These are phyloP conservation scores for Geosmithia putterillii DNA, from an alignment of 2,329 filamentous ascomycete species.

Conservation along the genomic window DNA sequence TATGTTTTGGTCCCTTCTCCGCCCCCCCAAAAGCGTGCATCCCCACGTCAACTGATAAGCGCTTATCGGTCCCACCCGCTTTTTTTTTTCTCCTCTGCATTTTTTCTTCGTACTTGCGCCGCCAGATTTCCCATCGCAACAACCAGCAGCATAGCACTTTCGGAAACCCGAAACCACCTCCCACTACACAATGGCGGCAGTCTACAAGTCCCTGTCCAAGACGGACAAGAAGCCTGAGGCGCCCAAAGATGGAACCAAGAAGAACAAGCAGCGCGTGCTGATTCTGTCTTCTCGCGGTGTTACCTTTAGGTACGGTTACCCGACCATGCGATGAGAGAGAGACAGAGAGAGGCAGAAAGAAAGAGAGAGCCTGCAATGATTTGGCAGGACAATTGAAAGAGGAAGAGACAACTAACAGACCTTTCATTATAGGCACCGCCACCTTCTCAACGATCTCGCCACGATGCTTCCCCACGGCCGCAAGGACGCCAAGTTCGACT, in stretches of 20 bases:
- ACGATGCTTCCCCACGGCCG: conserved; percentile 81
- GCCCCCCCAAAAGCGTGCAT: neutral
- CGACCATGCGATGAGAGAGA: neutral
- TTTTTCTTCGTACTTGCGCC: neutral
- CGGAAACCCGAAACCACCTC: too few species aligned
- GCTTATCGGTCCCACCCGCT: conserved; percentile 3
- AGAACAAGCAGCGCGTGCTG: conserved; percentile 66
- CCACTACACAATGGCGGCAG: conserved; percentile 46
- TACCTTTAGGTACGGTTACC: conserved; percentile 56
- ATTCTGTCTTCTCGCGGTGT: conserved; percentile 89
- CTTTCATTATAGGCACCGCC: conserved; percentile 57
- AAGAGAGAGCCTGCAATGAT: neutral
- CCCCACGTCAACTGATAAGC: conserved; percentile 3
- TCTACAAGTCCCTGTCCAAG: conserved; percentile 65
- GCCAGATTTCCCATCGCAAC: conserved; percentile 5
- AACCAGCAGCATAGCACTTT: too few species aligned
- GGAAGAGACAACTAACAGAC: conserved; percentile 1
- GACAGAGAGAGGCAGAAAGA: neutral
- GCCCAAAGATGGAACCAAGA: conserved; percentile 36
- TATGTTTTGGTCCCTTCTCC: too few species aligned
- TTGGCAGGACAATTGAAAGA: neutral
- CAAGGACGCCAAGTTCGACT: conserved; percentile 95
- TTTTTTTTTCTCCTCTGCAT: conserved; percentile 1
- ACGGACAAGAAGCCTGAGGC: conserved; percentile 35
- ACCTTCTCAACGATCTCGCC: conserved; percentile 81